A percentile compares a stretch with the other conserved stretches of the same genome.
Evolutionary conservation across 768 basidiomycete genomes (phyloP).

Genomic region (Russula ochroleuca): DNA sequence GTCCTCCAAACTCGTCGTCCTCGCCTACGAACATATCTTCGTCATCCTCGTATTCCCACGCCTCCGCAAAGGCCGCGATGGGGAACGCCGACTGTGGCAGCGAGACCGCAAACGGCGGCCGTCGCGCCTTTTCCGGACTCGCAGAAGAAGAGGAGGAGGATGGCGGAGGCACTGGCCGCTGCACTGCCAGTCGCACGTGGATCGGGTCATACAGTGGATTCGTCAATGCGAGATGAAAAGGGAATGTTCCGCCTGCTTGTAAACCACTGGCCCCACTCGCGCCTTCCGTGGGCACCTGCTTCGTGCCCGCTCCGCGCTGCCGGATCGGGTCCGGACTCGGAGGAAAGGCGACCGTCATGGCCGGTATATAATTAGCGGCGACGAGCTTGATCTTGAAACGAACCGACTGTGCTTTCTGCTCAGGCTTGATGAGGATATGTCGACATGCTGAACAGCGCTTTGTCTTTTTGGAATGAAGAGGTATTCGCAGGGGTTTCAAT

Average conservation of each 20-base stretch:
- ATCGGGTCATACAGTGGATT: conserved; percentile 97
- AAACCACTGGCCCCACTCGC: conserved; percentile 39
- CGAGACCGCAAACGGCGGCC: conserved; percentile 74
- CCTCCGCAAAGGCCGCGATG: conserved; percentile 88
- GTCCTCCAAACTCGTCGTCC: conserved; percentile 37
- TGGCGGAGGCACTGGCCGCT: conserved; percentile 46
- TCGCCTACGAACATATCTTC: conserved; percentile 72
- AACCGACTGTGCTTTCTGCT: conserved; percentile 91
- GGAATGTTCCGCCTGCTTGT: conserved; percentile 75
- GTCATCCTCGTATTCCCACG: conserved; percentile 97
- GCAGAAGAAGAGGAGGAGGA: conserved; percentile 23
- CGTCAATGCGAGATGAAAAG: conserved; percentile 85
- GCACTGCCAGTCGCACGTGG: conserved; percentile 80
- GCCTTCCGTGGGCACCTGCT: conserved; percentile 40
- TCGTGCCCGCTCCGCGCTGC: conserved; percentile 36
- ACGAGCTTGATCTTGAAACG: conserved; percentile 98
- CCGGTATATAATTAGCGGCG: conserved; percentile 90
- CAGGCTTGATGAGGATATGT: conserved; percentile 97
- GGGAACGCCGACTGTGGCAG: conserved; percentile 76
- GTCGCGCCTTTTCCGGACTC: conserved; percentile 52
- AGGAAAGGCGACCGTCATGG: conserved; percentile 69
- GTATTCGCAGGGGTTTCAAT: conserved; percentile 83
- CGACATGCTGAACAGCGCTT: conserved; percentile 93
- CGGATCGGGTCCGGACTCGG: conserved; percentile 39
- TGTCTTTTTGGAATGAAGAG: conserved; percentile 87